Conservation (phyloP, 1,139 yeast species). For the Lodderomyces parapsilosis region DNA sequence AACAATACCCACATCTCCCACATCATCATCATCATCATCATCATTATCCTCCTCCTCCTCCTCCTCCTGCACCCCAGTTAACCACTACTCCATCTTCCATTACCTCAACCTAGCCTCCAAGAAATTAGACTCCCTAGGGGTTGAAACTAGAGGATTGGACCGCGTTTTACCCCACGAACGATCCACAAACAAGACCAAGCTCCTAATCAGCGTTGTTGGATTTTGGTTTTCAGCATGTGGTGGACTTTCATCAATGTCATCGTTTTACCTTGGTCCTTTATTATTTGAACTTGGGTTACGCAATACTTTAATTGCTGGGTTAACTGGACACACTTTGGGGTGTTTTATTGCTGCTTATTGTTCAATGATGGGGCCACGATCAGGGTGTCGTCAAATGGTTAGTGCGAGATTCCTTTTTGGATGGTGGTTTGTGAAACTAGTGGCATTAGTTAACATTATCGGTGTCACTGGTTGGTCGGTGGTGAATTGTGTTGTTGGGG, state of each 20-base stretch:
- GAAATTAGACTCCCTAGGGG: constrained; percentile 47
- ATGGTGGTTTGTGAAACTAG: constrained; percentile 76
- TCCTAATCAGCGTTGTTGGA: constrained; percentile 64
- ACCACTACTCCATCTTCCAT: constrained; percentile 4
- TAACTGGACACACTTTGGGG: constrained; percentile 63
- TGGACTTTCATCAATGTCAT: constrained; percentile 81
- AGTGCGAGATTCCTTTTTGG: constrained; percentile 78
- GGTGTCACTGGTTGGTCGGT: constrained; percentile 89
- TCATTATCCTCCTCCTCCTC: too few relatives aligned
- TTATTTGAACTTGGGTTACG: constrained; percentile 64
- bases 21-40: constrained; percentile 17
- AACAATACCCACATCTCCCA: constrained; percentile 1
- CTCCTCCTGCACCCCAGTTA: not conserved
- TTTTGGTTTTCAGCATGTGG: constrained; percentile 86
- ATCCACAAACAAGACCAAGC: constrained; percentile 45
- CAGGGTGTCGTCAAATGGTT: constrained; percentile 87
- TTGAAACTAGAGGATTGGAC: constrained; percentile 81
- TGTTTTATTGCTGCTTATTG: constrained; percentile 78
- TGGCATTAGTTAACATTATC: constrained; percentile 63
- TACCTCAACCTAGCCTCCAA: constrained; percentile 19
- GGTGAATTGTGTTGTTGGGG: constrained; percentile 82
- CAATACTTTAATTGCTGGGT: constrained; percentile 60
- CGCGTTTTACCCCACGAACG: constrained; percentile 72
- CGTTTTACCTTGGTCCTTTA: constrained; percentile 72
- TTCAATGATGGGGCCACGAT: constrained; percentile 80